Percentiles rank a stretch among this genome's conserved stretches.
Evolutionary conservation across 345 rosid genomes (phyloP).

Genomic region (Moricandia arvensis): DNA sequence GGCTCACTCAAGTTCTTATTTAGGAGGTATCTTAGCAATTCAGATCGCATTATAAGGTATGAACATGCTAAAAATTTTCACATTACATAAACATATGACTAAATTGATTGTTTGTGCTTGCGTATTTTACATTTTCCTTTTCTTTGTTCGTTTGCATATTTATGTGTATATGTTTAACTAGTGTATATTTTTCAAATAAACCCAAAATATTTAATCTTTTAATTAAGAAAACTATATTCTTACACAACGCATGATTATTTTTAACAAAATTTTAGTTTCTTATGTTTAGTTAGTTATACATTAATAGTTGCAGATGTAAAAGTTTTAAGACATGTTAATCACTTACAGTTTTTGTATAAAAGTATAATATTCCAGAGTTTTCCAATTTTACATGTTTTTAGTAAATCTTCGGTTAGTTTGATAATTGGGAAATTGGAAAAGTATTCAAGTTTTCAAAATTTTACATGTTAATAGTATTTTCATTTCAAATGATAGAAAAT

Average conservation of each 20-base stretch:
- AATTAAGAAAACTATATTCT: neutral
- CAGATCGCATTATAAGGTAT: conserved; percentile 3
- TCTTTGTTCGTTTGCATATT: neutral
- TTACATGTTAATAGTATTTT: neutral
- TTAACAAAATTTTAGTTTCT: too few relatives aligned
- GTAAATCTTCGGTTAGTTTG: neutral
- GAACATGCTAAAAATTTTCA: neutral
- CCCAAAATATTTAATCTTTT: neutral
- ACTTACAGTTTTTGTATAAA: too few relatives aligned
- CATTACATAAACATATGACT: neutral
- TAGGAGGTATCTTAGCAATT: conserved; percentile 19
- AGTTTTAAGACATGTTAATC: too few relatives aligned
- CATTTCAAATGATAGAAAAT: neutral
- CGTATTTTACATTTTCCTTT: neutral
- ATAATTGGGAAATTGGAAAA: too few relatives aligned
- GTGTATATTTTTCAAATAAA: neutral
- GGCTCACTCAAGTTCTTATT: conserved; percentile 22
- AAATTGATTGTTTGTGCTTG: neutral
- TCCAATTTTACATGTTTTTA: neutral
- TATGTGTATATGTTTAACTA: neutral
- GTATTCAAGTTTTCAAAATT: too few relatives aligned
- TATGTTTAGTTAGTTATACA: too few relatives aligned
- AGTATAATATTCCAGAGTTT: too few relatives aligned
- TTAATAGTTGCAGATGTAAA: too few relatives aligned
- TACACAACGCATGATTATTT: too few relatives aligned